A percentile compares a stretch with the other conserved stretches of the same genome.
These are phyloP conservation scores for Hypericum perforatum DNA, from an alignment of 345 rosid genomes.

Conservation along the genomic window DNA sequence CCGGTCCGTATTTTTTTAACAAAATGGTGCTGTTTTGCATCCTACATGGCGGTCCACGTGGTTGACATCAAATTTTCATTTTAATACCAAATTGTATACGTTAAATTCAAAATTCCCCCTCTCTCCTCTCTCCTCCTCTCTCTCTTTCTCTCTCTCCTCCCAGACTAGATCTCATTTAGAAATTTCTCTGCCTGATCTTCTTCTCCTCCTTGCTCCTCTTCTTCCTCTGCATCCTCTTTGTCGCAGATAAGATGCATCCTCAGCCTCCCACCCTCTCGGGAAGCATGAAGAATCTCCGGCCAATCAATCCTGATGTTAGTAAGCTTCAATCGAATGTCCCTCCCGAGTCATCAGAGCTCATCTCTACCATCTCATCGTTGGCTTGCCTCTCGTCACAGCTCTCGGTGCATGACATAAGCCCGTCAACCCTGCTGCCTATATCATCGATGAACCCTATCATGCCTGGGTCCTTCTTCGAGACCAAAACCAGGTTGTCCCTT, in stretches of 20 bases:
- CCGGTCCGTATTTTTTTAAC: no score
- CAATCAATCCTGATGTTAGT: constrained; percentile 46
- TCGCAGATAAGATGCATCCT: constrained; percentile 40
- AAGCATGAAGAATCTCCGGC: constrained; percentile 45
- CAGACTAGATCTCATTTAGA: no score
- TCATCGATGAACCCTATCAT: constrained; percentile 37
- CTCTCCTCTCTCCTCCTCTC: no score
- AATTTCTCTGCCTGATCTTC: no score
- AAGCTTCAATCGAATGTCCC: constrained; percentile 58
- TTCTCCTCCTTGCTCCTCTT: background rate
- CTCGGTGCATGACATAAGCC: constrained; percentile 73
- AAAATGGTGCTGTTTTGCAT: no score
- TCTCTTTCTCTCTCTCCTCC: no score
- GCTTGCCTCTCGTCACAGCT: constrained; percentile 49
- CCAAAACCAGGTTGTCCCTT: background rate
- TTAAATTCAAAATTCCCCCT: no score
- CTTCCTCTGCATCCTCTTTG: background rate
- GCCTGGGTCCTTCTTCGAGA: constrained; percentile 24
- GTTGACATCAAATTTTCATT: no score
- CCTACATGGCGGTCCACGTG: no score
- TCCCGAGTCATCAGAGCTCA: constrained; percentile 18
- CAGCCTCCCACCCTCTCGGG: constrained; percentile 53
- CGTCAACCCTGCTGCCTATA: constrained; percentile 36
- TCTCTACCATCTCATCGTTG: constrained; percentile 21
- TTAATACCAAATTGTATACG: no score